phyloP scores from a whole-genome alignment of 208 protist species.

The Acanthamoeba sp. region DNA sequence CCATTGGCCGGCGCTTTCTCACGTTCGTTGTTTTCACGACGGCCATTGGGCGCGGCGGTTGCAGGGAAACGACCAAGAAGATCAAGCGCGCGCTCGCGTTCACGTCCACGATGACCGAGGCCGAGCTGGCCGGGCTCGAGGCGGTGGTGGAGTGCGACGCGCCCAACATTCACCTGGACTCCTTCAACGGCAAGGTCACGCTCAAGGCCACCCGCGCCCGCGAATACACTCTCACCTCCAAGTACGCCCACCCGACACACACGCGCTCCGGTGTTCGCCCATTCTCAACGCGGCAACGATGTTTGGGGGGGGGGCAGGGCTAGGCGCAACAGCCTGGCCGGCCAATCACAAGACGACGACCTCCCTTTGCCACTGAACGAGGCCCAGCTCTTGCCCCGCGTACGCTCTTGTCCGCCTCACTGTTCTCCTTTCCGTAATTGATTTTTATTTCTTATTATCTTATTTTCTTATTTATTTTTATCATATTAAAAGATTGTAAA shows the following conservation, averaged over 20 bases:
- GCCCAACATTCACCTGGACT: conserved; percentile 63
- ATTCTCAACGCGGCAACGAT: too few relatives aligned
- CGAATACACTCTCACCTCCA: background rate
- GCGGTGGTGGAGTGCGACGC: background rate
- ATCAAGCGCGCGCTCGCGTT: conserved; percentile 1
- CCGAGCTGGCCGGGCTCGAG: conserved; percentile 1
- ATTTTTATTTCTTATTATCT: background rate
- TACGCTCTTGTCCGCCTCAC: background rate
- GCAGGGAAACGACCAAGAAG: conserved; percentile 57
- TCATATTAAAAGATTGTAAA: too few relatives aligned
- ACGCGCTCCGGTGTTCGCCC: background rate
- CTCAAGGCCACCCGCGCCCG: background rate
- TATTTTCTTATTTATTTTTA: background rate
- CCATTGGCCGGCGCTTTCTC: background rate
- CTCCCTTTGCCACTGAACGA: background rate
- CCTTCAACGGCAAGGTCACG: conserved; percentile 35
- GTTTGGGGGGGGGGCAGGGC: too few relatives aligned
- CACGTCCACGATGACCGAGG: conserved; percentile 32
- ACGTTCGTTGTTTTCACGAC: too few relatives aligned
- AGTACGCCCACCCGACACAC: background rate
- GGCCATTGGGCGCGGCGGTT: background rate
- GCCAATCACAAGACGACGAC: background rate
- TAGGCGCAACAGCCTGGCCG: background rate
- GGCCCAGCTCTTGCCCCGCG: background rate
- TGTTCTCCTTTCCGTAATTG: background rate